Evolutionary conservation across 345 rosid species (phyloP).

Genomic region (Moringa oleifera): DNA sequence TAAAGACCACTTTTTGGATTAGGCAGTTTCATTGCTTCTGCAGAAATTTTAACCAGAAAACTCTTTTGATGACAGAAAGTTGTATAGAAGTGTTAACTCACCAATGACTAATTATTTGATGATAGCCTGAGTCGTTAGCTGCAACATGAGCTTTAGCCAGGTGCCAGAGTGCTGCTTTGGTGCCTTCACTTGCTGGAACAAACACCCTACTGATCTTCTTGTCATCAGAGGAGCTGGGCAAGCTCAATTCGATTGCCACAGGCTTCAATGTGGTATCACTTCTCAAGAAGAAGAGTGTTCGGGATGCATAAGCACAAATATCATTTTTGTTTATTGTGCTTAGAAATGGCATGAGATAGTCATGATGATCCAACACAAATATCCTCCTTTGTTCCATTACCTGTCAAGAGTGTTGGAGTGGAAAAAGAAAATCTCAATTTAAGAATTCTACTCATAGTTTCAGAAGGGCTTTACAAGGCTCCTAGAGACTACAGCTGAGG

Average conservation of each 20-base stretch:
- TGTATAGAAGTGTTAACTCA: slow-evolving; percentile 18
- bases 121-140: slow-evolving; percentile 57
- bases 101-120: slow-evolving; percentile 64
- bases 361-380: slow-evolving; percentile 57
- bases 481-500: too few species aligned
- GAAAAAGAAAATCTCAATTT: too few species aligned
- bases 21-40: too few species aligned
- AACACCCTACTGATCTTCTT: slow-evolving; percentile 24
- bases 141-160: slow-evolving; percentile 59
- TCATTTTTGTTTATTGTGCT: slow-evolving; percentile 29
- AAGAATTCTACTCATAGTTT: too few species aligned
- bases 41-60: background rate
- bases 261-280: slow-evolving; percentile 39
- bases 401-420: slow-evolving; percentile 16
- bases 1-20: too few species aligned
- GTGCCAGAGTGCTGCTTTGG: slow-evolving; percentile 51
- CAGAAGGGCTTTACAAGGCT: too few species aligned
- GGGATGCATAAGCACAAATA: slow-evolving; percentile 53
- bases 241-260: slow-evolving; percentile 49
- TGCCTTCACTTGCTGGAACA: slow-evolving; percentile 44
- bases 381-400: slow-evolving; percentile 34
- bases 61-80: background rate
- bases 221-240: slow-evolving; percentile 20
- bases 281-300: slow-evolving; percentile 44
- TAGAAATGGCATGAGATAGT: slow-evolving; percentile 51